phyloP scores from a whole-genome alignment of 768 basidiomycete genomes.

The Auricularia cornea region DNA sequence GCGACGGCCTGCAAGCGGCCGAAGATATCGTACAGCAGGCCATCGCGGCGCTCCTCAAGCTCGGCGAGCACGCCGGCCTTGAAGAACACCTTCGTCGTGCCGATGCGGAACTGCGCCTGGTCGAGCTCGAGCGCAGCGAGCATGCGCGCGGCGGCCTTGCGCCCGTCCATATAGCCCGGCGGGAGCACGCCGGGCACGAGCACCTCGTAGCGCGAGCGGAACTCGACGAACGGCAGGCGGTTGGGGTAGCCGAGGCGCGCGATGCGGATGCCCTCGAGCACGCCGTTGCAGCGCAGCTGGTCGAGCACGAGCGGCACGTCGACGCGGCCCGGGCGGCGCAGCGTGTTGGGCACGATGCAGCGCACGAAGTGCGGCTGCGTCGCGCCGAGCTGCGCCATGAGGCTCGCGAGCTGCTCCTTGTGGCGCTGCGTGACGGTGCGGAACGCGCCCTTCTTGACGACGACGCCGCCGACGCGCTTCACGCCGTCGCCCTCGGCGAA shows the following conservation, averaged over 20 bases:
- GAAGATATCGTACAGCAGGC: slow-evolving; percentile 82
- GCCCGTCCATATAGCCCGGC: slow-evolving; percentile 94
- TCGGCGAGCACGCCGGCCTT: slow-evolving; percentile 96
- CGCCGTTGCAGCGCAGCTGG: slow-evolving; percentile 96
- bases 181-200: slow-evolving; percentile 91
- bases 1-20: slow-evolving; percentile 80
- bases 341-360: slow-evolving; percentile 91
- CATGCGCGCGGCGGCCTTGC: slow-evolving; percentile 89
- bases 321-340: slow-evolving; percentile 85
- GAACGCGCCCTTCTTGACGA: slow-evolving; percentile 92
- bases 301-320: slow-evolving; percentile 94
- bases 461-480: slow-evolving; percentile 30
- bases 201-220: slow-evolving; percentile 93
- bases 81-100: slow-evolving; percentile 98
- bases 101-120: slow-evolving; percentile 76
- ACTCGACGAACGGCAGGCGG: slow-evolving; percentile 92
- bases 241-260: slow-evolving; percentile 97
- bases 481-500: slow-evolving; percentile 65
- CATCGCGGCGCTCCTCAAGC: slow-evolving; percentile 86
- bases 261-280: slow-evolving; percentile 96
- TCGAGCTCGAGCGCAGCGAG: slow-evolving; percentile 85
- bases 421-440: slow-evolving; percentile 92
- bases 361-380: slow-evolving; percentile 98
- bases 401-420: slow-evolving; percentile 85
- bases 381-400: slow-evolving; percentile 84